These are phyloP conservation scores for Grifola frondosa DNA, from an alignment of 1,284 basidiomycete genomes.

Conservation along the genomic window DNA sequence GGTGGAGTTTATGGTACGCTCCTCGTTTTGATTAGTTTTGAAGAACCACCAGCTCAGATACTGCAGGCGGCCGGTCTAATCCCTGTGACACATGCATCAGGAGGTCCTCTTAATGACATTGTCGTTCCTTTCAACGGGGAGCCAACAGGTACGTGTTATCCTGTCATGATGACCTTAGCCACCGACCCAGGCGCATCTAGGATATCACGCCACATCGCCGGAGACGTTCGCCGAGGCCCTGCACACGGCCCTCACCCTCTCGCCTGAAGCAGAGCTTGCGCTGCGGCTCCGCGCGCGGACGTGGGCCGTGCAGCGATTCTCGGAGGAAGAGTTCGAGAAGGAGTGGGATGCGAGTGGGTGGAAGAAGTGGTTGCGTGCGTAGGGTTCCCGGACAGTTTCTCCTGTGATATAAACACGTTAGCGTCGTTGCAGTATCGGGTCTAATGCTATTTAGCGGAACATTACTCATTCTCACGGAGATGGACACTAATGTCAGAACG, in stretches of 20 bases:
- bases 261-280: slow-evolving; percentile 50
- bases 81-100: slow-evolving; percentile 90
- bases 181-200: slow-evolving; percentile 35
- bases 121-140: slow-evolving; percentile 75
- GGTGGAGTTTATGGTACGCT: slow-evolving; percentile 92
- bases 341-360: slow-evolving; percentile 71
- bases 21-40: slow-evolving; percentile 8
- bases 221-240: slow-evolving; percentile 74
- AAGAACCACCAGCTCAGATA: neutral
- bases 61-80: slow-evolving; percentile 88
- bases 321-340: slow-evolving; percentile 73
- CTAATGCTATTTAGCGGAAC: too few relatives aligned
- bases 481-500: too few relatives aligned
- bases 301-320: slow-evolving; percentile 73
- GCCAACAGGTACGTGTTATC: slow-evolving; percentile 56
- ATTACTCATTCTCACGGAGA: too few relatives aligned
- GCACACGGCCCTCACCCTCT: slow-evolving; percentile 63
- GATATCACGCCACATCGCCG: slow-evolving; percentile 78
- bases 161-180: neutral
- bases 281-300: slow-evolving; percentile 71
- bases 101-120: slow-evolving; percentile 90
- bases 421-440: too few relatives aligned
- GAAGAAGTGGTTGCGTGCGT: slow-evolving; percentile 37
- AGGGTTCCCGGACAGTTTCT: too few relatives aligned
- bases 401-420: too few relatives aligned